These are phyloP conservation scores for Xylaria polymorpha DNA, from an alignment of 2,329 filamentous ascomycete genomes.

Conservation along the genomic window DNA sequence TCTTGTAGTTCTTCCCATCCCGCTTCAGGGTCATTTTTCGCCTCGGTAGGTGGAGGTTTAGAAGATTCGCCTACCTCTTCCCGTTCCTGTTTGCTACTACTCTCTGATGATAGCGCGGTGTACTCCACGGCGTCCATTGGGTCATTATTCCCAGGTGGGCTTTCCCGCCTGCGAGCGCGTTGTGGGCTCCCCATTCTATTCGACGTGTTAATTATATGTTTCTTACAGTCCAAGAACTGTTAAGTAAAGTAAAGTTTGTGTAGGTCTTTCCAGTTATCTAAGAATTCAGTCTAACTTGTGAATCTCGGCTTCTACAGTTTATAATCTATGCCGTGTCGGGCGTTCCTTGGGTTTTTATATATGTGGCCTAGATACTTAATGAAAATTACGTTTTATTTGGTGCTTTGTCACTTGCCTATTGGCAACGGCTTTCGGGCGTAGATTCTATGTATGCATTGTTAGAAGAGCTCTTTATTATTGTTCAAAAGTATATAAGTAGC, in stretches of 20 bases:
- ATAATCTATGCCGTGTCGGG: background rate
- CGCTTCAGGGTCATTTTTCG: background rate
- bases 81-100: background rate
- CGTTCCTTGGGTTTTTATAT: background rate
- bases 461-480: slow-evolving; percentile 2
- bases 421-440: background rate
- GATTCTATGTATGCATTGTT: background rate
- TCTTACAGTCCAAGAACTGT: background rate
- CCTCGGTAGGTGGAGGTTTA: background rate
- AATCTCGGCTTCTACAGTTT: background rate
- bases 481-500: background rate
- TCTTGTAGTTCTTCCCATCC: background rate
- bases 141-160: background rate
- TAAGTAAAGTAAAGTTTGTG: background rate
- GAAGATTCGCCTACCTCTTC: background rate
- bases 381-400: background rate
- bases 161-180: background rate
- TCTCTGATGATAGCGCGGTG: background rate
- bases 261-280: background rate
- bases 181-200: background rate
- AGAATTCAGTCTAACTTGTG: background rate
- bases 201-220: background rate
- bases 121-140: background rate
- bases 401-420: slow-evolving; percentile 13
- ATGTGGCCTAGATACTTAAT: background rate